phyloP scores from a whole-genome alignment of 306 rosid genomes.

The Rubus parviflorus region DNA sequence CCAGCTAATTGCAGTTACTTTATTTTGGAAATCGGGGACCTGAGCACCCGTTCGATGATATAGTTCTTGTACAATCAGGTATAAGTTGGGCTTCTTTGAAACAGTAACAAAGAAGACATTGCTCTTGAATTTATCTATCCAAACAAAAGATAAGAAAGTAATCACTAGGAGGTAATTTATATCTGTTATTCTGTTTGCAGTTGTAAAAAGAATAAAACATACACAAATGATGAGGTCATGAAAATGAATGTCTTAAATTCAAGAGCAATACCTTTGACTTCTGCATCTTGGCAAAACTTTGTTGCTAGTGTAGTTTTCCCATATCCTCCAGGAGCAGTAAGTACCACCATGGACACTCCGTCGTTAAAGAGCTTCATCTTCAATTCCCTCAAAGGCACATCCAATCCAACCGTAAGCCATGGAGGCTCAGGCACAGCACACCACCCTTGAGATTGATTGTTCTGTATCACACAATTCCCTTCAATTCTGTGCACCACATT shows the following conservation, averaged over 20 bases:
- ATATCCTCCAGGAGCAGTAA: conserved; percentile 49
- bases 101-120: conserved; percentile 53
- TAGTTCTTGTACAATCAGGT: conserved; percentile 33
- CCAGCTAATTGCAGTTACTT: conserved; percentile 28
- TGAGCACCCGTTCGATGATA: conserved; percentile 24
- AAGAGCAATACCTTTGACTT: conserved; percentile 41
- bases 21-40: conserved; percentile 34
- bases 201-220: not conserved
- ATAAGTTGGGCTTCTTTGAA: conserved; percentile 40
- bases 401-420: conserved; percentile 45
- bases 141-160: conserved; percentile 10
- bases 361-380: conserved; percentile 36
- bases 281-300: not conserved
- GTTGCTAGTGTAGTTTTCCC: conserved; percentile 47
- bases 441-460: not conserved
- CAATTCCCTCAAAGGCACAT: conserved; percentile 42
- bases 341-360: conserved; percentile 26
- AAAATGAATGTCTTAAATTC: not conserved
- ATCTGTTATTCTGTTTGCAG: no score
- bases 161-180: not conserved
- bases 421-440: conserved; percentile 41
- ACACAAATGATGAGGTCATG: not conserved
- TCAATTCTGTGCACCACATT: not conserved
- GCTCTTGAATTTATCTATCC: conserved; percentile 43
- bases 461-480: conserved; percentile 11